These are phyloP conservation scores for Xylariomycetidae sp. DNA, from an alignment of 2,329 filamentous ascomycete species.

Conservation along the genomic window DNA sequence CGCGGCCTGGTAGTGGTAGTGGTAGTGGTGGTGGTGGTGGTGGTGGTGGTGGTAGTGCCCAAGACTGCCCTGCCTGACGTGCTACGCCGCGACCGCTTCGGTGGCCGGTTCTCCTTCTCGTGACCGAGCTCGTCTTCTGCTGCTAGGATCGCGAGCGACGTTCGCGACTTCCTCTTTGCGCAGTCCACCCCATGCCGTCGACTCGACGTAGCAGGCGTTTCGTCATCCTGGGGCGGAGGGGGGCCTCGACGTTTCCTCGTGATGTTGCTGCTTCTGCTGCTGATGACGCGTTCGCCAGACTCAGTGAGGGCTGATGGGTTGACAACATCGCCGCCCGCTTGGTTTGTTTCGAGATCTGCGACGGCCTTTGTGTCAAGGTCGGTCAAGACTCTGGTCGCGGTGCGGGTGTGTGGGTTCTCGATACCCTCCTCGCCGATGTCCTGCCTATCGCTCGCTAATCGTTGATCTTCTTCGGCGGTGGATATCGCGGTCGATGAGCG, in stretches of 20 bases:
- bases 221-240: constrained; percentile 7
- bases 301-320: constrained; percentile 1
- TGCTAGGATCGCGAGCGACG: too few species aligned
- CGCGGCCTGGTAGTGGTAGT: too few species aligned
- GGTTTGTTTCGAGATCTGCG: constrained; percentile 11
- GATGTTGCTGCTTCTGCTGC: constrained; percentile 4
- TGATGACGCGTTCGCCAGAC: constrained; percentile 5
- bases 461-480: constrained; percentile 4
- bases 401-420: constrained; percentile 1
- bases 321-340: constrained; percentile 1
- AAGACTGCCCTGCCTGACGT: too few species aligned
- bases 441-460: too few species aligned
- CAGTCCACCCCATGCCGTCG: too few species aligned
- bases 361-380: constrained; percentile 11
- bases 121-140: too few species aligned
- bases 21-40: too few species aligned
- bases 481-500: constrained; percentile 12
- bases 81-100: too few species aligned
- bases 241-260: constrained; percentile 15
- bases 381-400: constrained; percentile 5
- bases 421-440: too few species aligned
- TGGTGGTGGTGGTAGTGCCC: too few species aligned
- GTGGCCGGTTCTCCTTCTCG: too few species aligned
- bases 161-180: too few species aligned
- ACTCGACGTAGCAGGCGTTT: constrained; percentile 9